Evolutionary conservation across 2,329 filamentous ascomycete species (phyloP).

Genomic region (Triangularia setosa): DNA sequence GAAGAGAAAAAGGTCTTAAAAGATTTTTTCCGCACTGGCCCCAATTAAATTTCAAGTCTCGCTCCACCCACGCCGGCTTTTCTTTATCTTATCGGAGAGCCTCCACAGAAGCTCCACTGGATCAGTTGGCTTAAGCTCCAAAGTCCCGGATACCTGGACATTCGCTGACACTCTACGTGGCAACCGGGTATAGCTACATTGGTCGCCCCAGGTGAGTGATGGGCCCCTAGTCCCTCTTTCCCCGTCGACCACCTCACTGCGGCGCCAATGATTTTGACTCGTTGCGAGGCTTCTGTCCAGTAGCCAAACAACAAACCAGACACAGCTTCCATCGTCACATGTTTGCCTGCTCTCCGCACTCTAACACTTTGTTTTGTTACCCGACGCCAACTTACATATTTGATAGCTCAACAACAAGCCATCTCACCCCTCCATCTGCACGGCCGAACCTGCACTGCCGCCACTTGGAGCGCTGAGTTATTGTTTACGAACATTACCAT

Average conservation of each 20-base stretch:
- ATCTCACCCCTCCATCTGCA: background rate
- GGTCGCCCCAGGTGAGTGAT: background rate
- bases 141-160: background rate
- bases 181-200: background rate
- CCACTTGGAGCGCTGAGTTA: background rate
- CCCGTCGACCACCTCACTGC: slow-evolving; percentile 6
- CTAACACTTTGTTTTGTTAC: background rate
- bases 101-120: background rate
- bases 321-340: background rate
- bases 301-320: slow-evolving; percentile 6
- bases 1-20: slow-evolving; percentile 4
- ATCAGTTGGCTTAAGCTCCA: background rate
- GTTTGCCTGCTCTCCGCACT: background rate
- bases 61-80: slow-evolving; percentile 6
- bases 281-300: background rate
- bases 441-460: background rate
- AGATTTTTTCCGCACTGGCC: slow-evolving; percentile 1
- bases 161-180: background rate
- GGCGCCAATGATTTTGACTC: slow-evolving; percentile 14
- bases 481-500: background rate
- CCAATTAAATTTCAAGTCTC: slow-evolving; percentile 17
- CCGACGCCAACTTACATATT: background rate
- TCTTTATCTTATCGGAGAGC: slow-evolving; percentile 21
- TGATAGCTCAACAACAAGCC: background rate
- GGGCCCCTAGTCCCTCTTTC: background rate